Conservation (phyloP, 768 basidiomycete species). For the Chalciporus piperatus region DNA sequence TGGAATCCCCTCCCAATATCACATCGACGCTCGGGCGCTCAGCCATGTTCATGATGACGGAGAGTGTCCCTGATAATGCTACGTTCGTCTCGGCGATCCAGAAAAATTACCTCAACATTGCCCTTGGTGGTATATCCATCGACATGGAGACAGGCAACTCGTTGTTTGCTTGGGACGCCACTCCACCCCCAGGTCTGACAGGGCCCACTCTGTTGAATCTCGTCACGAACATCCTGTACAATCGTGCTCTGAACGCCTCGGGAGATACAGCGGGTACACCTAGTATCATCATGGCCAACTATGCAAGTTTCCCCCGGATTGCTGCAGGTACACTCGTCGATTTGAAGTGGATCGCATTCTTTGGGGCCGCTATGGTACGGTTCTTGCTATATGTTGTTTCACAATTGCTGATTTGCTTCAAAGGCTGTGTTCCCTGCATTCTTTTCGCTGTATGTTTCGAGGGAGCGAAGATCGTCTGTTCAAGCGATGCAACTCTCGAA, state of each 20-base stretch:
- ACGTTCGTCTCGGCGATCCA: conserved; percentile 57
- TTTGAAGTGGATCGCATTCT: conserved; percentile 75
- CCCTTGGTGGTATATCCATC: conserved; percentile 67
- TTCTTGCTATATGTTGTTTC: not conserved
- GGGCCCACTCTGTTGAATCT: conserved; percentile 67
- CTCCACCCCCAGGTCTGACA: conserved; percentile 52
- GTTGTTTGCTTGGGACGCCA: conserved; percentile 71
- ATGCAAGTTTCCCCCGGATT: conserved; percentile 55
- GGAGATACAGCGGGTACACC: conserved; percentile 37
- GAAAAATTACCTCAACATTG: conserved; percentile 51
- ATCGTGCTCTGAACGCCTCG: conserved; percentile 54
- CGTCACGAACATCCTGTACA: conserved; percentile 64
- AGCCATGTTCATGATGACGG: conserved; percentile 33
- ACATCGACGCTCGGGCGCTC: conserved; percentile 44
- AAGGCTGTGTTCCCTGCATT: conserved; percentile 81
- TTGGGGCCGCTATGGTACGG: conserved; percentile 66
- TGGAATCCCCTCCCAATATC: conserved; percentile 56
- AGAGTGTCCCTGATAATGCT: conserved; percentile 50
- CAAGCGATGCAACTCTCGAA: conserved; percentile 84
- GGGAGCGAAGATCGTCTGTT: conserved; percentile 63
- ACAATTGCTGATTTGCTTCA: not conserved
- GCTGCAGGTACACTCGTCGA: conserved; percentile 55
- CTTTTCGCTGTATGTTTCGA: conserved; percentile 72
- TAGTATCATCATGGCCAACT: conserved; percentile 57
- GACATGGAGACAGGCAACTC: conserved; percentile 47